phyloP scores from a whole-genome alignment of 306 rosid species.

The Sicyos baderoa region DNA sequence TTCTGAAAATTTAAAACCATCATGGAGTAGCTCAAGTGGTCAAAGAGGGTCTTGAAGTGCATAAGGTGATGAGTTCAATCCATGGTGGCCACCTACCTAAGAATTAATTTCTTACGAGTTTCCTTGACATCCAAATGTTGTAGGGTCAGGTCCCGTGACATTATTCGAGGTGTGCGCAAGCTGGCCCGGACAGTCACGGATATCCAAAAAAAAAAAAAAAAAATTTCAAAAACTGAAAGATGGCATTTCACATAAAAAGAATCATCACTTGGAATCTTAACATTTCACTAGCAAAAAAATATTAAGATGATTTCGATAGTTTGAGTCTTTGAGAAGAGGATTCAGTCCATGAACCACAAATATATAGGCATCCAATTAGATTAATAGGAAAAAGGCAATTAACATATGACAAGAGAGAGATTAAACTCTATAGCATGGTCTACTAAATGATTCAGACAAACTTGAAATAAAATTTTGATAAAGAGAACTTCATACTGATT shows the following conservation, averaged over 20 bases:
- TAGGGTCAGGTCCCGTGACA: too few species aligned
- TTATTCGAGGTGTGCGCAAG: too few species aligned
- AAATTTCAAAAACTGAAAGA: not conserved
- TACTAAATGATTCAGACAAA: conserved; percentile 13
- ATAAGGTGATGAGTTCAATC: too few species aligned
- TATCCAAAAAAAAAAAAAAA: too few species aligned
- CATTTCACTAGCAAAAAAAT: not conserved
- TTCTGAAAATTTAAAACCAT: not conserved
- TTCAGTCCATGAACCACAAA: not conserved
- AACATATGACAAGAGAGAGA: not conserved
- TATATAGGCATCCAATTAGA: not conserved
- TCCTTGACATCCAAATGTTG: too few species aligned
- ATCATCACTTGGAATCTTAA: not conserved
- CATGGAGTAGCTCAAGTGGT: too few species aligned
- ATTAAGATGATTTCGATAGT: not conserved
- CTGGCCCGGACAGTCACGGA: too few species aligned
- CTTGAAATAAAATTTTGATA: conserved; percentile 1
- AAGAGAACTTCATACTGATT: conserved; percentile 38
- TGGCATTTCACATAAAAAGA: not conserved
- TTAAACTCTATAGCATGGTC: not conserved
- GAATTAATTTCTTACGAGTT: too few species aligned
- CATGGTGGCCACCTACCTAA: too few species aligned
- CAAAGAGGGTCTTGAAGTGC: too few species aligned
- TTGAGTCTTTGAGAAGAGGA: not conserved
- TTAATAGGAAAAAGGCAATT: not conserved